phyloP scores from a whole-genome alignment of 2,329 filamentous ascomycete species.

The Neonectria punicea region DNA sequence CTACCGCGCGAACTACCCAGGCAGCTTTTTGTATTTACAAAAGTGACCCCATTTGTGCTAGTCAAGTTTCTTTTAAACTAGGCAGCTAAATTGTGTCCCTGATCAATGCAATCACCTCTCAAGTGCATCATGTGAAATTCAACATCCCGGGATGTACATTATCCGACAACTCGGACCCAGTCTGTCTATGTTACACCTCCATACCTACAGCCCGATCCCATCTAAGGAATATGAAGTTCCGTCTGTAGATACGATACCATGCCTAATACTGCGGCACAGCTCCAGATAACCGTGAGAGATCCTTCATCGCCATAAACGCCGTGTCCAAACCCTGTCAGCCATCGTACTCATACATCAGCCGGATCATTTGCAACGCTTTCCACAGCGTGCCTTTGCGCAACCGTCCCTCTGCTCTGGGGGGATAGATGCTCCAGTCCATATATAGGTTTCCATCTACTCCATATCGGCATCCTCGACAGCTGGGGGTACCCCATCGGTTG shows the following conservation, averaged over 20 bases:
- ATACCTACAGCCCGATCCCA: conserved; percentile 10
- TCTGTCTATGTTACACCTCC: conserved; percentile 23
- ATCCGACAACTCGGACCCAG: conserved; percentile 8
- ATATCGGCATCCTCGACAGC: conserved; percentile 57
- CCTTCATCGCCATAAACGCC: conserved; percentile 52
- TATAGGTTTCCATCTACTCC: conserved; percentile 44
- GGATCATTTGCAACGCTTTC: conserved; percentile 4
- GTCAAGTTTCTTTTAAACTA: not conserved
- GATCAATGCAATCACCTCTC: not conserved
- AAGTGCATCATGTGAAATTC: conserved; percentile 5
- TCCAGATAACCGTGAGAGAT: conserved; percentile 47
- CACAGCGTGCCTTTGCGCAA: not conserved
- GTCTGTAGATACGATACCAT: conserved; percentile 14
- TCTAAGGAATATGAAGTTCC: conserved; percentile 14
- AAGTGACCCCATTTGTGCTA: not conserved
- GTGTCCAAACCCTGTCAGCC: conserved; percentile 35
- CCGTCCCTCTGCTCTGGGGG: not conserved
- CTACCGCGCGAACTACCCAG: conserved; percentile 1
- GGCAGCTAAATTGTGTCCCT: not conserved
- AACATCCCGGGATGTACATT: conserved; percentile 13
- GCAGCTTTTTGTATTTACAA: not conserved
- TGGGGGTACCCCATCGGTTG: conserved; percentile 59
- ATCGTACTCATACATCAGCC: conserved; percentile 22
- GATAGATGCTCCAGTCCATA: not conserved
- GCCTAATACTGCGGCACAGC: conserved; percentile 40